Base-by-base conservation (phyloP, 768 basidiomycete genomes). In the Calocybe gangraenosa region DNA sequence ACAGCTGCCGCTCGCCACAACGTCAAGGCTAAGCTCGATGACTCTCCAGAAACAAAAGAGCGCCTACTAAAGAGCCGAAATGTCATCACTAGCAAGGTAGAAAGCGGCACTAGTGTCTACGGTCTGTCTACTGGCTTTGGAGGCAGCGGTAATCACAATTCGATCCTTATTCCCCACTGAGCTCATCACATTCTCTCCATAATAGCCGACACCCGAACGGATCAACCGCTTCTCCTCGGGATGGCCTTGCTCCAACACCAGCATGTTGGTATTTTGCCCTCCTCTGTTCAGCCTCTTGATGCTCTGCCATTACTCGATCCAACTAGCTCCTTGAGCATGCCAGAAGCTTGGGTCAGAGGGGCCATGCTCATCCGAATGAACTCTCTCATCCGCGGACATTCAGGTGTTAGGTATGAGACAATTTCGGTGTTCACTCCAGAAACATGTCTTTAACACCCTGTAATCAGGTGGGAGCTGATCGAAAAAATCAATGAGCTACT, bases 261-360 rank as follows among this genome's bases (percentile, higher is more conserved):
- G 56, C 84, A 87, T 53, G 65, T 69, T 42, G 87, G 87, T 37
- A 65, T 89, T 13, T 68, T 87, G 9, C 76, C 84, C 30, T 73
- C 78, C 3, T 75, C 79, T 8, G 65, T 65, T 17, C 61, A 73
- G 3, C 58, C 69, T 5, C 70, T 69, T 5, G 55, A 70, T 37
- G 67, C 67, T 14, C 68, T 90, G 3, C 84, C 89, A 8, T 74
- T 91, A 20, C 70, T 78, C 14, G 87, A 91, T 53, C 83, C 84
- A 0, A 68, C 71, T 9, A 67, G 76, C 30, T 78, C 83, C 9
- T 79, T 79, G 23, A 78, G 70, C 41, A 92, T 93, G 87, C 91
- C 91, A 2, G 83, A 87, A 50, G 69, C 90, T 2, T 92, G 92
- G 87, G 90, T 92, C 22, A 81, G 84, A 20, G 87, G 82, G 30